Percentiles rank a stretch among this genome's conserved stretches.
Evolutionary conservation across 495 filamentous ascomycete species (phyloP).

Genomic region (Lentithecium fluviatile): DNA sequence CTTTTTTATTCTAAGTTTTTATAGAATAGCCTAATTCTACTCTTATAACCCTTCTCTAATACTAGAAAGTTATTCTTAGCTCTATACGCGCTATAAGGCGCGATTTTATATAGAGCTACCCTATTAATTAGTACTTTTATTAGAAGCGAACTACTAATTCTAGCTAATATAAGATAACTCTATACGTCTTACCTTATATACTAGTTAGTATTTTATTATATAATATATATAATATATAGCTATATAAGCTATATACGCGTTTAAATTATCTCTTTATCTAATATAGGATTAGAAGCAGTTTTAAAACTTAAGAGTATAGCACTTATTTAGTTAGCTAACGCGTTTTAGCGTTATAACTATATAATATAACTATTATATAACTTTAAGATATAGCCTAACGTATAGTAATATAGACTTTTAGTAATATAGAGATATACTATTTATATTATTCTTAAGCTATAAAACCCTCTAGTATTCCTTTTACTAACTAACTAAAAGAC

Average conservation of each 20-base stretch:
- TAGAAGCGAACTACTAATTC: too few relatives aligned
- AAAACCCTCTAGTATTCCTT: slow-evolving; percentile 10
- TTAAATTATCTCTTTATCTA: slow-evolving; percentile 5
- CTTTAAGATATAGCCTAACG: slow-evolving; percentile 5
- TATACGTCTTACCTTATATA: slow-evolving; percentile 6
- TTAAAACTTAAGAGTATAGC: slow-evolving; percentile 4
- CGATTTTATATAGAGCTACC: too few relatives aligned
- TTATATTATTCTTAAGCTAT: neutral
- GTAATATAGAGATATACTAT: too few relatives aligned
- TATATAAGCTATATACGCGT: slow-evolving; percentile 1
- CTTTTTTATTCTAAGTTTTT: slow-evolving; percentile 7
- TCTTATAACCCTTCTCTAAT: slow-evolving; percentile 12
- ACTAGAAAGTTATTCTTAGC: slow-evolving; percentile 13
- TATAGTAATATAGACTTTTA: slow-evolving; percentile 4
- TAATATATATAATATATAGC: too few relatives aligned
- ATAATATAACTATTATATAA: neutral
- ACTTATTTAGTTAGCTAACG: slow-evolving; percentile 5
- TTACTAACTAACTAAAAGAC: slow-evolving; percentile 13
- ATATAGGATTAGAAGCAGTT: slow-evolving; percentile 9
- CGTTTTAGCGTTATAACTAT: slow-evolving; percentile 3
- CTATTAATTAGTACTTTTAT: too few relatives aligned
- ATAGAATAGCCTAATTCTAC: slow-evolving; percentile 12
- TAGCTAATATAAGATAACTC: too few relatives aligned
- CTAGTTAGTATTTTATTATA: slow-evolving; percentile 11
- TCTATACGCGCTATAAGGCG: slow-evolving; percentile 6